Conservation (phyloP, 2,329 filamentous ascomycete species). For the Phialophora chinensis region DNA sequence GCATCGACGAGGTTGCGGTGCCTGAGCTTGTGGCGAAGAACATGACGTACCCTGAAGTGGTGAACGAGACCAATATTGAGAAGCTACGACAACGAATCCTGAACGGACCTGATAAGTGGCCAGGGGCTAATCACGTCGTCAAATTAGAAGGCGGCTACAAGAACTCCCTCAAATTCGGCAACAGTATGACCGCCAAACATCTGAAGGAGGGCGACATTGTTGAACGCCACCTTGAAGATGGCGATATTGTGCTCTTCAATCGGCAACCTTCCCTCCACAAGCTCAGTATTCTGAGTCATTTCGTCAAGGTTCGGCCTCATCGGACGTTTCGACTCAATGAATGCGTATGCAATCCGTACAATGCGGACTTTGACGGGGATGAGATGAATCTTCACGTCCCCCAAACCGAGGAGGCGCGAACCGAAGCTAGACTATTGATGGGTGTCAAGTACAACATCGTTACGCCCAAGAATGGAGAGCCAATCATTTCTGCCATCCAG, state of each 20-base stretch:
- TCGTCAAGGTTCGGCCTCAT: constrained; percentile 91
- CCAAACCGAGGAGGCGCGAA: constrained; percentile 93
- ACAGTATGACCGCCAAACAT: constrained; percentile 72
- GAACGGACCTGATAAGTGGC: constrained; percentile 79
- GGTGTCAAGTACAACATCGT: constrained; percentile 95
- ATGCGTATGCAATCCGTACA: constrained; percentile 97
- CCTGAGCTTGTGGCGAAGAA: constrained; percentile 93
- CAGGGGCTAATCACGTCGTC: constrained; percentile 82
- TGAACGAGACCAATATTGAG: constrained; percentile 81
- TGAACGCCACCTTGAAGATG: constrained; percentile 92
- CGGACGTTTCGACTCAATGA: constrained; percentile 96
- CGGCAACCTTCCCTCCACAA: constrained; percentile 97
- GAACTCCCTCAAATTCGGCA: constrained; percentile 75
- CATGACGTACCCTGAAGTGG: constrained; percentile 90
- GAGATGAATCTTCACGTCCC: constrained; percentile 99
- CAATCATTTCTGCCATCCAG: constrained; percentile 98
- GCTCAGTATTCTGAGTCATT: constrained; percentile 96
- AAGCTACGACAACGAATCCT: constrained; percentile 76
- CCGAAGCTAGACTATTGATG: constrained; percentile 96
- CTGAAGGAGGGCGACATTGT: constrained; percentile 85
- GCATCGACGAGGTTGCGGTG: constrained; percentile 91
- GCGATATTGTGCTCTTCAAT: constrained; percentile 96
- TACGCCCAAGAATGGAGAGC: constrained; percentile 96
- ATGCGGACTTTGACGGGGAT: constrained; percentile 98
- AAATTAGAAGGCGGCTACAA: constrained; percentile 75